phyloP scores from a whole-genome alignment of 176 grass and related monocot genomes.

The Oryza coarctata region DNA sequence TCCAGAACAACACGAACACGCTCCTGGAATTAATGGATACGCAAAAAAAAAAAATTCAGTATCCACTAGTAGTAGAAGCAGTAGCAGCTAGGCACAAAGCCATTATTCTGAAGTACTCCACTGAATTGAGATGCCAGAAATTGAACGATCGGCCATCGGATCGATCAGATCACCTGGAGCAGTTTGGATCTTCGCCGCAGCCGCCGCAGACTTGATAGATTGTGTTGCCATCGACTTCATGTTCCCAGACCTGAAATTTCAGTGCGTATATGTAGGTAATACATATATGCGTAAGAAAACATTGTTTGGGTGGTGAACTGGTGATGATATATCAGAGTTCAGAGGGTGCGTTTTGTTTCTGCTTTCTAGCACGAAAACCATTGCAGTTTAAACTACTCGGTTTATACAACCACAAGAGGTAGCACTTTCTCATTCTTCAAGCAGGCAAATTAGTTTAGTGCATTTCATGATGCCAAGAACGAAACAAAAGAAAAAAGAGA shows the following conservation, averaged over 20 bases:
- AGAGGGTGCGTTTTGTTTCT: neutral
- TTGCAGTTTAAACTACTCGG: neutral
- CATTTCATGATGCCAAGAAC: neutral
- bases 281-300: neutral
- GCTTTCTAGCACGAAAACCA: neutral
- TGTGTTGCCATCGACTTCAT: constrained; percentile 32
- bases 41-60: neutral
- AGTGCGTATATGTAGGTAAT: neutral
- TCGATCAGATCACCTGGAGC: constrained; percentile 38
- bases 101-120: neutral
- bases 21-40: constrained; percentile 6
- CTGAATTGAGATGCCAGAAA: neutral
- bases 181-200: constrained; percentile 49
- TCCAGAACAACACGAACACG: constrained; percentile 33
- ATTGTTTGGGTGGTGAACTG: neutral
- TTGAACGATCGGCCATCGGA: neutral
- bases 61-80: neutral
- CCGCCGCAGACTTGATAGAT: constrained; percentile 39
- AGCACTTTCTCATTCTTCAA: neutral
- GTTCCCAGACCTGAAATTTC: constrained; percentile 45
- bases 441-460: neutral
- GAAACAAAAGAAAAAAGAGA: neutral
- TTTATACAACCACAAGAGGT: neutral
- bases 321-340: too few species aligned
- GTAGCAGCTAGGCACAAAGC: neutral